phyloP scores from a whole-genome alignment of 1,284 basidiomycete species.

The Thecaphora thlaspeos region DNA sequence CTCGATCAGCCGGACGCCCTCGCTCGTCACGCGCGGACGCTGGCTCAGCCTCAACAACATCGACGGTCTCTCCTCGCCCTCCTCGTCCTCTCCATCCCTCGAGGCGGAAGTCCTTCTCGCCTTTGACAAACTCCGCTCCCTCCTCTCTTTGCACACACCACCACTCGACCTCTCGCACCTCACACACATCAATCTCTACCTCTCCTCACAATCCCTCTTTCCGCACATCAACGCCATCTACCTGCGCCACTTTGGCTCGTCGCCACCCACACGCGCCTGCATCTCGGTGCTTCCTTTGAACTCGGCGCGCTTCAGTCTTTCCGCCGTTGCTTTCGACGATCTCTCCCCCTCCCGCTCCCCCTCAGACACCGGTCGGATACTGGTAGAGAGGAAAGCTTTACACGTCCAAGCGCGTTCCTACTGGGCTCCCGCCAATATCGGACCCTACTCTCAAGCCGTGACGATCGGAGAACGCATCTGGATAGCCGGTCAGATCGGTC shows the following conservation, averaged over 20 bases:
- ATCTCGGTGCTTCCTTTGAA: conserved; percentile 65
- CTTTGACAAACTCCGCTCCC: conserved; percentile 5
- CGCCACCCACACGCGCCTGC: conserved; percentile 89
- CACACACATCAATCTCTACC: conserved; percentile 76
- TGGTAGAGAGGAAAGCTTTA: conserved; percentile 63
- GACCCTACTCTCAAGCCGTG: conserved; percentile 93
- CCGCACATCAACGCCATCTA: conserved; percentile 64
- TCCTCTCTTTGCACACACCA: neutral
- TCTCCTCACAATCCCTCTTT: conserved; percentile 62
- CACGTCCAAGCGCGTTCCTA: conserved; percentile 95
- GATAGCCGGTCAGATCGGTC: conserved; percentile 91
- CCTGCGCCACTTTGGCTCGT: conserved; percentile 76
- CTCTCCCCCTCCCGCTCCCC: neutral
- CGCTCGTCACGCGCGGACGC: neutral
- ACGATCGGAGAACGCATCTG: conserved; percentile 74
- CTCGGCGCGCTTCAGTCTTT: conserved; percentile 2
- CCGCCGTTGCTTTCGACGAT: conserved; percentile 13
- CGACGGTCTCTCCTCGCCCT: neutral
- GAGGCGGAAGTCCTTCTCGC: neutral
- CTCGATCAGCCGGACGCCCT: neutral
- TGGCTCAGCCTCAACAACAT: neutral
- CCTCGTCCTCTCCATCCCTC: too few species aligned
- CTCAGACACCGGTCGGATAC: too few species aligned
- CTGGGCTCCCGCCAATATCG: conserved; percentile 99
- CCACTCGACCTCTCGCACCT: conserved; percentile 62